Evolutionary conservation across 1,139 yeast species (phyloP).

Genomic region (Geotrichum carabidarum): DNA sequence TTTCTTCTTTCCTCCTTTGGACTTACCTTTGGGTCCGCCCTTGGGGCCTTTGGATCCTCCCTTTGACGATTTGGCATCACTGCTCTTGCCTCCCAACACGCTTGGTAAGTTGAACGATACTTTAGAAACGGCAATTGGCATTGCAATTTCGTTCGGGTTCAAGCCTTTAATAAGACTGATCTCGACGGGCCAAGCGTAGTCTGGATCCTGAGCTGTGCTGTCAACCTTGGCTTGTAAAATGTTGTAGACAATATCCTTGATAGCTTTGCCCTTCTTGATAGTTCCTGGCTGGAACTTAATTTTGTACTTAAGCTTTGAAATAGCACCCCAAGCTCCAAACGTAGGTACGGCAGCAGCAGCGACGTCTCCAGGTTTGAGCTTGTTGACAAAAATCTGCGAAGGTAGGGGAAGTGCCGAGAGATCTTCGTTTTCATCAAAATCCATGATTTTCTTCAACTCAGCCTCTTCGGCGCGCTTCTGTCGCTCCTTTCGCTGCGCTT

Average conservation of each 20-base stretch:
- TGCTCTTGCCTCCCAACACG: slow-evolving; percentile 16
- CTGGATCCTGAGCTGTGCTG: slow-evolving; percentile 45
- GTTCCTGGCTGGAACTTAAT: slow-evolving; percentile 83
- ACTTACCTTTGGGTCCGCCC: slow-evolving; percentile 12
- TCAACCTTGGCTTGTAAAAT: slow-evolving; percentile 58
- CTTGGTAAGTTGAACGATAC: slow-evolving; percentile 37
- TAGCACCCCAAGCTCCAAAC: slow-evolving; percentile 88
- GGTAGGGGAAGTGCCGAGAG: slow-evolving; percentile 32
- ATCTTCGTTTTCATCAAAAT: slow-evolving; percentile 35
- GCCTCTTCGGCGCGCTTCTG: slow-evolving; percentile 47
- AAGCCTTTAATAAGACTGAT: slow-evolving; percentile 52
- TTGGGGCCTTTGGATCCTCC: slow-evolving; percentile 18
- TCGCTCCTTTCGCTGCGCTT: slow-evolving; percentile 34
- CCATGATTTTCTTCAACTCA: slow-evolving; percentile 41
- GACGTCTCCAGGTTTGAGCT: slow-evolving; percentile 38
- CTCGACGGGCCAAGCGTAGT: slow-evolving; percentile 67
- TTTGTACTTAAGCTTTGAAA: slow-evolving; percentile 71
- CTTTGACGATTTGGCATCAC: slow-evolving; percentile 11
- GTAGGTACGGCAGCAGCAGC: slow-evolving; percentile 68
- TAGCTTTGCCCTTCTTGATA: slow-evolving; percentile 83
- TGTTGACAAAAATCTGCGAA: slow-evolving; percentile 19
- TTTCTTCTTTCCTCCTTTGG: slow-evolving; percentile 5
- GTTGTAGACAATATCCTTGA: slow-evolving; percentile 59
- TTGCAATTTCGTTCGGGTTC: slow-evolving; percentile 52
- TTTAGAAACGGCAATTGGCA: slow-evolving; percentile 48